phyloP scores from a whole-genome alignment of 257 asterid genomes.

The Salvia hispanica region DNA sequence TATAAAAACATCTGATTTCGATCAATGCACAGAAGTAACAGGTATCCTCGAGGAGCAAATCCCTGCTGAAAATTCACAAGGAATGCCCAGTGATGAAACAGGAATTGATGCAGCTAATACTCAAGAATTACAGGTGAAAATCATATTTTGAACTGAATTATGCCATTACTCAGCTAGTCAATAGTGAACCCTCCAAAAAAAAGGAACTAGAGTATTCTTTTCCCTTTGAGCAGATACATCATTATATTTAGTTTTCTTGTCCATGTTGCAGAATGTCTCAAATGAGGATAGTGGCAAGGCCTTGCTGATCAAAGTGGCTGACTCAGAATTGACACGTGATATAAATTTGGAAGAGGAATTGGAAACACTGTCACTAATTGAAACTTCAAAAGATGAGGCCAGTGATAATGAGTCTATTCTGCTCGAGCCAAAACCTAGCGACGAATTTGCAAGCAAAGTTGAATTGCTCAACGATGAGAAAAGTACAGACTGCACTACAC shows the following conservation, averaged over 20 bases:
- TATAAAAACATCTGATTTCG: constrained; percentile 26
- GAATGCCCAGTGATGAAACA: constrained; percentile 23
- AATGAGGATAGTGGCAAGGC: constrained; percentile 26
- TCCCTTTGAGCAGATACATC: not conserved
- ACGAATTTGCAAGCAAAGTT: constrained; percentile 15
- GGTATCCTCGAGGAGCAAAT: constrained; percentile 28
- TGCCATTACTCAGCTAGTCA: constrained; percentile 1
- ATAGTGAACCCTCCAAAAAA: not conserved
- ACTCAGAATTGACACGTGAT: constrained; percentile 26
- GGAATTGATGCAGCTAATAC: constrained; percentile 28
- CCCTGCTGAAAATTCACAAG: constrained; percentile 30
- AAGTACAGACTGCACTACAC: constrained; percentile 20
- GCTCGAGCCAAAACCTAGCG: constrained; percentile 15
- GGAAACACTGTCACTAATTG: constrained; percentile 14
- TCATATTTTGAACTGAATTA: constrained; percentile 14
- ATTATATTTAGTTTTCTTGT: not conserved
- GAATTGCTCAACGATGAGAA: constrained; percentile 6
- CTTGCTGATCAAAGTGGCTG: constrained; percentile 28
- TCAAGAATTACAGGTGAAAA: constrained; percentile 37
- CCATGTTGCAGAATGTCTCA: constrained; percentile 28
- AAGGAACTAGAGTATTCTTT: not conserved
- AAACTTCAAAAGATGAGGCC: constrained; percentile 27
- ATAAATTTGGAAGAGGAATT: constrained; percentile 22
- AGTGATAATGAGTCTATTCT: constrained; percentile 16
- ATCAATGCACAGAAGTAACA: constrained; percentile 32